Conservation (phyloP, 768 basidiomycete genomes). For the Panaeolus cyanescens region DNA sequence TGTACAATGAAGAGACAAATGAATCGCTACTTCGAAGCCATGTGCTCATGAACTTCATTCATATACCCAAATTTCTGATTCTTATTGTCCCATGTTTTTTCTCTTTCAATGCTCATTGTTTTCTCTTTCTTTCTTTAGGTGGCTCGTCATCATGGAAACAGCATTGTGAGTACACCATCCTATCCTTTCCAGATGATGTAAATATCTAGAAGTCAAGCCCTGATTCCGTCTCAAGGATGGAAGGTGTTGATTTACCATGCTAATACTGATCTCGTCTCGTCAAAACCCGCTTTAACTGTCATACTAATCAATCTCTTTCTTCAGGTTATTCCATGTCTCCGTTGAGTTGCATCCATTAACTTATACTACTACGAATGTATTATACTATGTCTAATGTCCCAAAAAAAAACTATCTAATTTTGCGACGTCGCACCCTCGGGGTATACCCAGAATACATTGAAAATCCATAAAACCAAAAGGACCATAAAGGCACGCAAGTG, state of each 20-base stretch:
- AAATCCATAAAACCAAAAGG: constrained; percentile 54
- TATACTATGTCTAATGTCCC: neutral
- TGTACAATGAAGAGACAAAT: constrained; percentile 58
- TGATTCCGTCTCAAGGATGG: constrained; percentile 75
- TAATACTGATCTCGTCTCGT: constrained; percentile 68
- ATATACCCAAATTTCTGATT: constrained; percentile 96
- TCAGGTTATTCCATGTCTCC: constrained; percentile 10
- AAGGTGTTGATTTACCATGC: constrained; percentile 84
- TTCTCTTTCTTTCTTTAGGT: constrained; percentile 15
- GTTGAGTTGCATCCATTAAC: neutral
- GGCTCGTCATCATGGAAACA: neutral
- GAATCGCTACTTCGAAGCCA: constrained; percentile 92
- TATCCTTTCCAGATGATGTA: constrained; percentile 50
- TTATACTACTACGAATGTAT: neutral
- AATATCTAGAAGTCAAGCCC: constrained; percentile 91
- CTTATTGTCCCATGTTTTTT: constrained; percentile 19
- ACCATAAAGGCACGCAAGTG: constrained; percentile 10
- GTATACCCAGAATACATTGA: constrained; percentile 62
- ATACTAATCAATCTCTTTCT: constrained; percentile 25
- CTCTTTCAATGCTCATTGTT: neutral
- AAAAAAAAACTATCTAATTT: neutral
- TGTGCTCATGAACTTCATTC: constrained; percentile 64
- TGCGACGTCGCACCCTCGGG: constrained; percentile 10
- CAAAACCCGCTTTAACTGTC: constrained; percentile 1
- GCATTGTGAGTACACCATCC: constrained; percentile 28